Evolutionary conservation across 768 basidiomycete genomes (phyloP), one percentile per base, ranked within the genome.

Genomic region (Phaffia tasmanica): DNA sequence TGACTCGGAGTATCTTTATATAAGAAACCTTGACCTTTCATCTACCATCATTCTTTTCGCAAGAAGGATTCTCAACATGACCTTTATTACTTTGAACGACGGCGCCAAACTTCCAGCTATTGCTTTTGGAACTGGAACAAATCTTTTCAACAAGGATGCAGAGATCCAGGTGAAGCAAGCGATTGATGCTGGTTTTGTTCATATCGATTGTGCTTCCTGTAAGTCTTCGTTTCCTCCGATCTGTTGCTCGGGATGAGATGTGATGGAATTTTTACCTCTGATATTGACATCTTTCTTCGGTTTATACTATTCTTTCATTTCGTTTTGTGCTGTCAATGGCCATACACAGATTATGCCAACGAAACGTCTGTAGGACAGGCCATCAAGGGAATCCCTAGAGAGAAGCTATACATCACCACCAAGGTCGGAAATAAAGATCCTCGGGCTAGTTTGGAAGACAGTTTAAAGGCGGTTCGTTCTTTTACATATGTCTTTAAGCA

Each of bases 371-470:
- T 73, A 19, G 74, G 73, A 19, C 19, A 65, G 50, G 73, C 67
- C 0, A 70, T 75, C 63, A 70, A 69, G 48, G 71, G 69, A 1
- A 32, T 71, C 1, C 15, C 67, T 15, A 60, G 74, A 29, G 48
- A 65, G 3, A 67, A 74, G 18, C 51, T 74, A 16, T 75, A 51
- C 55, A 67, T 75, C 49, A 75, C 74, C 1, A 73, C 72, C 53
- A 74, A 74, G 61, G 68, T 62, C 53, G 60, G 57, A 11, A 62
- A 66, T 18, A 67, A 59, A 25, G 72, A 73, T 54, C 61, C 65
- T 11, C 53, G 71, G n/a, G 62, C 25, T 21, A 62, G 50, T 27
- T 30, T 72, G 25, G 53, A 66, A 30, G 64, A 18, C 42, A 60
- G 54, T 42, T 57, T 73, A 25, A 64, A 59, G 46, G 69, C 71